phyloP scores from a whole-genome alignment of 164 flowering plant genomes.

The Kalanchoe fedtschenkoi region DNA sequence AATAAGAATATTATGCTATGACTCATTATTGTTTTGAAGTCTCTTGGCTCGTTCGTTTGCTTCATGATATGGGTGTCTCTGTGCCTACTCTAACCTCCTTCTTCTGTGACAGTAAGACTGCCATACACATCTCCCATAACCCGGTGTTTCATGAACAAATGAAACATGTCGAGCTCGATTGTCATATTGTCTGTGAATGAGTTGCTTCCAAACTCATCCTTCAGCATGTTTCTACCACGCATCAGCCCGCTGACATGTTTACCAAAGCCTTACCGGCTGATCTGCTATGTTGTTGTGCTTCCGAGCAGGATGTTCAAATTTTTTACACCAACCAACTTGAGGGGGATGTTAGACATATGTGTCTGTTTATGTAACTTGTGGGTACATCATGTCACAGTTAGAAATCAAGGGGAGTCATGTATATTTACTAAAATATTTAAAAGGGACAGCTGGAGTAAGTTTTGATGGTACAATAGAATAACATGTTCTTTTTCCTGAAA shows the following conservation, averaged over 20 bases:
- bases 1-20: neutral
- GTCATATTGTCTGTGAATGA: neutral
- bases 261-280: neutral
- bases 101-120: neutral
- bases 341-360: too few relatives aligned
- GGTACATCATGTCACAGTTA: too few relatives aligned
- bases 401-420: too few relatives aligned
- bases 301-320: too few relatives aligned
- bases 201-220: neutral
- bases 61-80: neutral
- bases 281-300: too few relatives aligned
- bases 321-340: too few relatives aligned
- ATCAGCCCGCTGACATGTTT: neutral
- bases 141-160: slow-evolving; percentile 1
- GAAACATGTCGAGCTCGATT: slow-evolving; percentile 1
- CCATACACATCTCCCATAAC: neutral
- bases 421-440: too few relatives aligned
- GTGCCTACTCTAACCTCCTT: neutral
- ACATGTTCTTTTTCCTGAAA: too few relatives aligned
- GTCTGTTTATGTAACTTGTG: too few relatives aligned
- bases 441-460: too few relatives aligned
- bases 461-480: too few relatives aligned
- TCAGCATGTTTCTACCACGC: neutral
- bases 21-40: neutral
- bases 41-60: neutral